A percentile compares a stretch with the other conserved stretches of the same genome.
Conservation (phyloP, 495 filamentous ascomycete genomes). For the Wilcoxina mikolae region DNA sequence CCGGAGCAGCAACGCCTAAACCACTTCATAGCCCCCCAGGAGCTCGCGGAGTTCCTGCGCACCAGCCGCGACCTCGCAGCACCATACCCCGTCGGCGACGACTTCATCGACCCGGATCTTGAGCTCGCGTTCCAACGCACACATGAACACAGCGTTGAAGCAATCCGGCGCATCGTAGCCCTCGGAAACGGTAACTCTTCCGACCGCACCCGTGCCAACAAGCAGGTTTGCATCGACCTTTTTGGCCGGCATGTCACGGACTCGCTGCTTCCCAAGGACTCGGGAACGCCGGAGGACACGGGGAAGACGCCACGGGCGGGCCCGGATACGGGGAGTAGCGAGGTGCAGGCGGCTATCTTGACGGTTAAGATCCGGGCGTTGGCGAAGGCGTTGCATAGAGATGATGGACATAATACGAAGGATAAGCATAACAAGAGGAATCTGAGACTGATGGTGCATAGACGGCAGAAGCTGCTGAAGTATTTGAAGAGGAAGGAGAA, state of each 20-base stretch:
- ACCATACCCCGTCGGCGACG: conserved; percentile 34
- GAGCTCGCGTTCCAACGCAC: conserved; percentile 29
- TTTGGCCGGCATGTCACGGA: conserved; percentile 94
- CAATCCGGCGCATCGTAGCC: conserved; percentile 59
- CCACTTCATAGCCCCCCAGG: conserved; percentile 51
- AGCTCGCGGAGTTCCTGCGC: conserved; percentile 48
- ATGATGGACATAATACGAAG: conserved; percentile 32
- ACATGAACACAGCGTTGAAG: conserved; percentile 45
- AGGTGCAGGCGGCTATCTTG: conserved; percentile 95
- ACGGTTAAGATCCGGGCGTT: conserved; percentile 84
- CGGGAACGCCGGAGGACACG: conserved; percentile 8
- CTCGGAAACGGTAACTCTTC: conserved; percentile 59
- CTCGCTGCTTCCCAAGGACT: conserved; percentile 38
- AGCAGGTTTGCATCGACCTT: conserved; percentile 63
- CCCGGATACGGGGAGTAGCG: conserved; percentile 78
- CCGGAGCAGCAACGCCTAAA: conserved; percentile 43
- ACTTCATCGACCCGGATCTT: conserved; percentile 36
- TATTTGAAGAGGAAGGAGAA: conserved; percentile 83
- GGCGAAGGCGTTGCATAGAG: conserved; percentile 30
- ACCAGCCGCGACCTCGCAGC: conserved; percentile 33
- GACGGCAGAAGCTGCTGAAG: conserved; percentile 68
- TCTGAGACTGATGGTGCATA: conserved; percentile 69
- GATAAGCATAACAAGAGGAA: conserved; percentile 94
- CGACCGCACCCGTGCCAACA: conserved; percentile 64
- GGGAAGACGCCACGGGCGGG: conserved; percentile 59